These are phyloP conservation scores for Rhizopogon roseolus DNA, from an alignment of 768 basidiomycete genomes.

Conservation along the genomic window DNA sequence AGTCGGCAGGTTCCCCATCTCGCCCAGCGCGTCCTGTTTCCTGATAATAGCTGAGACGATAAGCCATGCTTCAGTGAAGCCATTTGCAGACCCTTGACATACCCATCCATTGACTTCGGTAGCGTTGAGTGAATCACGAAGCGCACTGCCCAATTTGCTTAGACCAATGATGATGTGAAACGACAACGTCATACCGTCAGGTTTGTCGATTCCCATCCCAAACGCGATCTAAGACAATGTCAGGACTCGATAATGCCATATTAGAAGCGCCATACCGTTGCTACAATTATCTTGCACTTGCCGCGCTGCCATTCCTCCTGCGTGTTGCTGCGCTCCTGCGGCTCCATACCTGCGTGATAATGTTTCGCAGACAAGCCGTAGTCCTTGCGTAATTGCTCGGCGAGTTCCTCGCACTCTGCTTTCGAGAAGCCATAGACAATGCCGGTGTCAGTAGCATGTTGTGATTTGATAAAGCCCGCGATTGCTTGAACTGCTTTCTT, in stretches of 20 bases:
- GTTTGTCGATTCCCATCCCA: conserved; percentile 95
- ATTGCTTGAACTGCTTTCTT: conserved; percentile 54
- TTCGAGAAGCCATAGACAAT: conserved; percentile 82
- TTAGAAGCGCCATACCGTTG: conserved; percentile 59
- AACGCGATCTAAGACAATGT: conserved; percentile 69
- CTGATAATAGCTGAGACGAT: conserved; percentile 68
- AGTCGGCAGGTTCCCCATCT: conserved; percentile 80
- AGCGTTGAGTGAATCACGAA: conserved; percentile 88
- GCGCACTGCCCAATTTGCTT: conserved; percentile 51
- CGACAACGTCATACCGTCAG: conserved; percentile 47
- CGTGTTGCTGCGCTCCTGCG: conserved; percentile 54
- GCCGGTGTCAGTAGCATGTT: conserved; percentile 59
- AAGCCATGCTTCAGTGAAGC: conserved; percentile 6
- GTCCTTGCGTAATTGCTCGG: conserved; percentile 56
- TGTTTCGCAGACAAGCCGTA: conserved; percentile 61
- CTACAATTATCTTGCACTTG: conserved; percentile 78
- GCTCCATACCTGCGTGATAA: conserved; percentile 80
- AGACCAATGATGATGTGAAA: neutral
- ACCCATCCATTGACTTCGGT: conserved; percentile 84
- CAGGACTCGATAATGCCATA: neutral
- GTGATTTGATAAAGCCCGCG: conserved; percentile 56
- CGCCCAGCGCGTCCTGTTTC: conserved; percentile 97
- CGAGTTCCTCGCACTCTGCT: conserved; percentile 75
- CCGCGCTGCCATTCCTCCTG: conserved; percentile 75
- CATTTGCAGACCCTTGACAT: conserved; percentile 17